Conservation (phyloP, 2,329 filamentous ascomycete species). For the Pseudocercospora vitis region DNA sequence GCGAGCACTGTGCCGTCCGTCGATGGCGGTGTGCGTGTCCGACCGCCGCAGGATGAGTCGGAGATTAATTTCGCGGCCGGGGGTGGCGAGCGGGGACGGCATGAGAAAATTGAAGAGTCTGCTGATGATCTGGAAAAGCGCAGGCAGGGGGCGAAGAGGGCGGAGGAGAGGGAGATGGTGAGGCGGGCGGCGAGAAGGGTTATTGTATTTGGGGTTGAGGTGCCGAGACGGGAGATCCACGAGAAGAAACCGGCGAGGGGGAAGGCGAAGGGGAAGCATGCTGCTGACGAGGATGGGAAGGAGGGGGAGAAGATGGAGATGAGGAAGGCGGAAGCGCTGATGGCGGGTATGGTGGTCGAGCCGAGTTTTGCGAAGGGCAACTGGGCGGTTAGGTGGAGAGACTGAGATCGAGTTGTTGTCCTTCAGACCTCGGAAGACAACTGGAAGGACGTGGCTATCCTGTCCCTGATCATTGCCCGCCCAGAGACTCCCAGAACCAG, state of each 20-base stretch:
- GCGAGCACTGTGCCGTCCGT: conserved; percentile 13
- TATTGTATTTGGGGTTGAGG: conserved; percentile 56
- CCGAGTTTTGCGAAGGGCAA: conserved; percentile 62
- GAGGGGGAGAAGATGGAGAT: conserved; percentile 24
- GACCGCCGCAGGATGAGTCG: conserved; percentile 46
- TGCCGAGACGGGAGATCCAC: conserved; percentile 20
- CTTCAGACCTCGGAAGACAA: no score
- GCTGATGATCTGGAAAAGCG: conserved; percentile 54
- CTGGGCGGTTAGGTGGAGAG: conserved; percentile 60
- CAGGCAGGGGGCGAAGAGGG: conserved; percentile 50
- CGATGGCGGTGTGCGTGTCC: conserved; percentile 27
- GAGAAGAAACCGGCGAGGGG: conserved; percentile 19
- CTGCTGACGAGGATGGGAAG: conserved; percentile 25
- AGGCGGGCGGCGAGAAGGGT: conserved; percentile 62
- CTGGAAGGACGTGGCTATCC: no score
- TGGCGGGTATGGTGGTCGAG: conserved; percentile 60
- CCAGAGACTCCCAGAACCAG: no score
- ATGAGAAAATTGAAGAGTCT: conserved; percentile 55
- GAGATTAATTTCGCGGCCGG: conserved; percentile 57
- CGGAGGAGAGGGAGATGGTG: conserved; percentile 58
- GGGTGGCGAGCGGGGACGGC: conserved; percentile 57
- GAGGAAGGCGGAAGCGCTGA: conserved; percentile 59
- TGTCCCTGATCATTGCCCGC: no score
- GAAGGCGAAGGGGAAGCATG: conserved; percentile 27
- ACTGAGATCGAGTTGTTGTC: no score